A percentile compares a stretch with the other conserved stretches of the same genome.
Evolutionary conservation across 441 rosid species (phyloP).

Genomic region (Arabidopsis hybrid): DNA sequence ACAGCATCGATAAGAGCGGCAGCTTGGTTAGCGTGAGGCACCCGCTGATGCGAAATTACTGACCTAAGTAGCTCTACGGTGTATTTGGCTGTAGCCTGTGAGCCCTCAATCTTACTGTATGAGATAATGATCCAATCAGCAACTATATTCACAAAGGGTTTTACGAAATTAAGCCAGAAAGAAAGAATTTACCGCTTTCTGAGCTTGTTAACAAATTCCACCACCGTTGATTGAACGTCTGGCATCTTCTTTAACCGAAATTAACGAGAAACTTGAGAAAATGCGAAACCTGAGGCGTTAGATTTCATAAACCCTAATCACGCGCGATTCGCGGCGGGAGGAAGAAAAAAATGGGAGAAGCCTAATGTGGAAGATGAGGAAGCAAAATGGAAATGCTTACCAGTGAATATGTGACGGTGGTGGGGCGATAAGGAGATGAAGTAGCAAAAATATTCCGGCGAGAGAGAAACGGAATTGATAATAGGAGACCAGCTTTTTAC

Average conservation of each 20-base stretch:
- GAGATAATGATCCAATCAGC: constrained; percentile 13
- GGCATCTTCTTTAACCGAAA: constrained; percentile 64
- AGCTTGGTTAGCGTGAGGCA: constrained; percentile 86
- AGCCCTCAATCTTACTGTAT: constrained; percentile 91
- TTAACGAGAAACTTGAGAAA: constrained; percentile 9
- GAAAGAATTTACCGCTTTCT: constrained; percentile 65
- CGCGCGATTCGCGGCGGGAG: constrained; percentile 8
- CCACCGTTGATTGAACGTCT: constrained; percentile 76
- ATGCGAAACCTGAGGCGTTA: constrained; percentile 10
- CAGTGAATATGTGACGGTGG: constrained; percentile 37
- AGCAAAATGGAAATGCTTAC: constrained; percentile 27
- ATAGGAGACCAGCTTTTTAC: constrained; percentile 23
- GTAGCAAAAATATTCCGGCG: constrained; percentile 36
- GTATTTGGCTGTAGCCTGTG: constrained; percentile 90
- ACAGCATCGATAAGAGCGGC: constrained; percentile 84
- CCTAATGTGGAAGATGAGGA: not conserved
- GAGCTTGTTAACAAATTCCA: constrained; percentile 82
- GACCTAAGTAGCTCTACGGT: constrained; percentile 85
- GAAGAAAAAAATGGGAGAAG: not conserved
- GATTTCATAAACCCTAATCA: constrained; percentile 40
- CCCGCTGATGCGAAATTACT: constrained; percentile 87
- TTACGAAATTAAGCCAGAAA: constrained; percentile 17
- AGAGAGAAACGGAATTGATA: constrained; percentile 38
- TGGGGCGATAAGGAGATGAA: constrained; percentile 32
- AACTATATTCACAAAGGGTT: constrained; percentile 17